Evolutionary conservation across 2,329 filamentous ascomycete species (phyloP), one percentile per base, ranked within the genome.

Genomic region (Paraphaeosphaeria sporulosa): DNA sequence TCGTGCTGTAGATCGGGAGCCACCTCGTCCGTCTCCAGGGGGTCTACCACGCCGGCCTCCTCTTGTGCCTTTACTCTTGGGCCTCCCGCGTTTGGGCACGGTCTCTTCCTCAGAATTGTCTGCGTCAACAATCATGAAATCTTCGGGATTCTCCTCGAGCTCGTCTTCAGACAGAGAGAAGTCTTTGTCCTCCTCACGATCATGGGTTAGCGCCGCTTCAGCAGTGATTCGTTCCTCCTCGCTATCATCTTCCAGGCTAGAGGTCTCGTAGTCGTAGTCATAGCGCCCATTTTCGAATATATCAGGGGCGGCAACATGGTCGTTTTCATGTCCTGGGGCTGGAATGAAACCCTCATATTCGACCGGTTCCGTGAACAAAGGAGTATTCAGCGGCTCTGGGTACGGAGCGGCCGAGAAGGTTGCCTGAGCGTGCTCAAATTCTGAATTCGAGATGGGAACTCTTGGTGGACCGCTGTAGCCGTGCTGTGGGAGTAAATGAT

Each of bases 311-410:
- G 70, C 73, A 13, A 53, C 61, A 51, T 74, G 71, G 43, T 78
- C 76, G 13, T 78, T 69, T 46, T 76, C 71, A 27, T 68, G 65
- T 27, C 67, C 72, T 19, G 73, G 72, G 13, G 72, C 74, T 40
- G 77, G 76, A 51, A 79, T 77, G 52, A 76, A 79, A 6, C 77
- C 78, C 62, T 80, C 77, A 55, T 78, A 75, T 27, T 79, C 71
- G 10, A 76, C 66, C 12, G 74, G 76, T 25, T 66, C 72, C 46
- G 36, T 67, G 48, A 64, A 58, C 52, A 71, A 74, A 2, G 63
- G 64, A 53, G 65, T 61, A 38, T 64, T 70, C 46, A 74, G 68
- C 21, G 67, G 56, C 34, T 74, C 71, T 19, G 69, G 59, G 23
- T 63, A 71, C 30, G 56, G 48, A 30, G 60, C 42, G 34, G 40